Evolutionary conservation across 371 early-diverging fungal species (phyloP).

Genomic region (Chytridiales sp.): DNA sequence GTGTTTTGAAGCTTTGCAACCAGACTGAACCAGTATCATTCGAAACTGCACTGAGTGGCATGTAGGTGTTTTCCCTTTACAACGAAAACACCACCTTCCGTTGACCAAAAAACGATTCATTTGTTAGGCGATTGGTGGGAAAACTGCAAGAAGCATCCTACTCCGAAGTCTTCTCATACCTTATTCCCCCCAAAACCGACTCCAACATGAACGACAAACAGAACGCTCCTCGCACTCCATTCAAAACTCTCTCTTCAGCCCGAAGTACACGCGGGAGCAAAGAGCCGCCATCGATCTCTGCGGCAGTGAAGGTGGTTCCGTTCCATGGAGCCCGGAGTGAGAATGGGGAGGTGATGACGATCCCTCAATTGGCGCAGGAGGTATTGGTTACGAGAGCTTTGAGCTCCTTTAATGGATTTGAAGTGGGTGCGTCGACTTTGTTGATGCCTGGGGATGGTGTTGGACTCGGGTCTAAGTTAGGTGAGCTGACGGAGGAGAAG

Average conservation of each 20-base stretch:
- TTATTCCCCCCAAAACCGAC: too few relatives aligned
- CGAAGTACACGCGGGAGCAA: too few relatives aligned
- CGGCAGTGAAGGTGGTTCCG: conserved; percentile 39
- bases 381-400: conserved; percentile 24
- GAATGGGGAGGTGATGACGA: conserved; percentile 2
- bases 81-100: neutral
- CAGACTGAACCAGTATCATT: conserved; percentile 27
- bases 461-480: too few relatives aligned
- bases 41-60: conserved; percentile 11
- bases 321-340: conserved; percentile 19
- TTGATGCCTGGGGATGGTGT: too few relatives aligned
- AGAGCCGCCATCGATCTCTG: neutral
- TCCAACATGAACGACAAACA: conserved; percentile 1
- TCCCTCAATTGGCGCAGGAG: conserved; percentile 31
- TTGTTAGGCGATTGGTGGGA: conserved; percentile 10
- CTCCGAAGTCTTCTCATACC: conserved; percentile 37
- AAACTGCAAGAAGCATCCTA: conserved; percentile 48
- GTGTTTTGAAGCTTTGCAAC: too few relatives aligned
- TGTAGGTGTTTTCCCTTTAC: conserved; percentile 6
- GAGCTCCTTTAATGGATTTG: conserved; percentile 11
- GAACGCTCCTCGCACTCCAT: neutral
- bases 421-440: conserved; percentile 10
- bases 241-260: too few relatives aligned
- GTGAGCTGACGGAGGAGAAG: neutral
- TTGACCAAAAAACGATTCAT: neutral